Conservation (phyloP, 208 protist species). For the Acanthamoeba triangularis region DNA sequence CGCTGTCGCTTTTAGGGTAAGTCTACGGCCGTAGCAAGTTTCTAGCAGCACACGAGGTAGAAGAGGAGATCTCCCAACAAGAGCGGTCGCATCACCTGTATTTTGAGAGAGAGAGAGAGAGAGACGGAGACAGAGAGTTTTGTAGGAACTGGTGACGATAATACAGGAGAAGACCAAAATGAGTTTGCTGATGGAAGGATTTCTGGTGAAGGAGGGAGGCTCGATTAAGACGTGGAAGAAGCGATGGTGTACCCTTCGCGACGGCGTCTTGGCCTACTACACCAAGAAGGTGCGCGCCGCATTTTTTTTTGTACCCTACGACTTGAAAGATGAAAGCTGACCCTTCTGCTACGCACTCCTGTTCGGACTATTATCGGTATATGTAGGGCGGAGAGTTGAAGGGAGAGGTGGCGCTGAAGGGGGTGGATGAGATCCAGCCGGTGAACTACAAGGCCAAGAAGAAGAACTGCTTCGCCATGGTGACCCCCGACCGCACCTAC, state of each 20-base stretch:
- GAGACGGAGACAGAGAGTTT: too few species aligned
- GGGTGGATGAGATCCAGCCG: background rate
- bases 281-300: conserved; percentile 12
- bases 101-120: too few species aligned
- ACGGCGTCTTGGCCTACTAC: background rate
- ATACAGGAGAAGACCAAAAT: too few species aligned
- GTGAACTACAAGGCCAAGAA: background rate
- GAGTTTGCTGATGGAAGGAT: background rate
- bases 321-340: background rate
- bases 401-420: background rate
- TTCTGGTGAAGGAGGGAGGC: conserved; percentile 15
- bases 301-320: background rate
- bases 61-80: too few species aligned
- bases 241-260: conserved; percentile 24
- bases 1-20: too few species aligned
- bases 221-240: conserved; percentile 54
- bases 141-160: too few species aligned
- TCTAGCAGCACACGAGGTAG: too few species aligned
- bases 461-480: conserved; percentile 38
- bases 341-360: background rate
- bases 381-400: background rate
- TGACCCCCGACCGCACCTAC: conserved; percentile 12
- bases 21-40: too few species aligned
- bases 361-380: background rate
- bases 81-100: too few species aligned